Evolutionary conservation across 805 yeast species (phyloP).

Genomic region (Wickerhamomyces subpelliculosus): DNA sequence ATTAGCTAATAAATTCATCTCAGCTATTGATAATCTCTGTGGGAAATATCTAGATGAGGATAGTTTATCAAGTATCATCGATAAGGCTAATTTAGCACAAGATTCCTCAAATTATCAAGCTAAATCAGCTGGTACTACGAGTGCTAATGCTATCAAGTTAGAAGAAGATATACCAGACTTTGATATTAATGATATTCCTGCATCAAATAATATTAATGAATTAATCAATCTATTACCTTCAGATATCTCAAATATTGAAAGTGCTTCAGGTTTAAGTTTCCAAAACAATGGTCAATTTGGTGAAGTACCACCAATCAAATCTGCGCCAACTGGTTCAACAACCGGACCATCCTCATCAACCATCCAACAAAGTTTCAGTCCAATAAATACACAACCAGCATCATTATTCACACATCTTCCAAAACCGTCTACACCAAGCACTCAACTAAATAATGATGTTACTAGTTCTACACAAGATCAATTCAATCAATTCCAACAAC

Average conservation of each 20-base stretch:
- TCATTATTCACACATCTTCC: not conserved
- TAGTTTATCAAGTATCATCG: too few species aligned
- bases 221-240: conserved; percentile 18
- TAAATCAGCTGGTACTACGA: too few species aligned
- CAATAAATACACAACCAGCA: not conserved
- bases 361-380: too few species aligned
- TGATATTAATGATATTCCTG: conserved; percentile 20
- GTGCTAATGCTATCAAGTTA: not conserved
- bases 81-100: too few species aligned
- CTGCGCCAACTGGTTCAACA: not conserved
- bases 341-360: too few species aligned
- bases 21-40: conserved; percentile 37
- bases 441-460: not conserved
- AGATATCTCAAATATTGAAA: conserved; percentile 16
- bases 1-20: conserved; percentile 37
- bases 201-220: conserved; percentile 14
- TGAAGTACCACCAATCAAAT: not conserved
- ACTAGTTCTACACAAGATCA: not conserved
- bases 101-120: not conserved
- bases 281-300: not conserved
- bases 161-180: conserved; percentile 13
- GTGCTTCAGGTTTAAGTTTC: not conserved
- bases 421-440: not conserved
- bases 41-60: conserved; percentile 21
- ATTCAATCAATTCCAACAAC: not conserved